Base-by-base conservation (phyloP, 2,329 filamentous ascomycete species). In the Cordyceps militaris region DNA sequence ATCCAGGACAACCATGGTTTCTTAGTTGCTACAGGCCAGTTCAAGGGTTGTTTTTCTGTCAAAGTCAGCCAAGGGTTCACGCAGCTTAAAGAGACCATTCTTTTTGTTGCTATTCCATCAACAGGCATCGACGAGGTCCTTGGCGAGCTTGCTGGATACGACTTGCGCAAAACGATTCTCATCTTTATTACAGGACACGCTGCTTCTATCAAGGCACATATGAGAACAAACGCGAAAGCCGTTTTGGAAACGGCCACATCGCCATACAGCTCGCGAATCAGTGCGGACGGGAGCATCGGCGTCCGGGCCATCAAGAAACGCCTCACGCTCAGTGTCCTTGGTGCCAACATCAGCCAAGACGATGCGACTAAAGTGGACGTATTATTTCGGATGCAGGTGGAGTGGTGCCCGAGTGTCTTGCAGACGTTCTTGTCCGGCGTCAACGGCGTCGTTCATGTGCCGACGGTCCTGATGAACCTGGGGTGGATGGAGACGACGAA, bases 401-500 rank as follows among this genome's bases (percentile, higher is more conserved):
- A 56, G 13, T 61, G 60, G 60, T 42, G 60, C 34, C 13, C 44
- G 11, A 61, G 21, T 21, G 42, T 46, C 7, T 34, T 61, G 19
- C 56, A 60, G 21, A 60, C 55, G 4, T 60, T 61, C 48, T 38
- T 60, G 6, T 58, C 58, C 11, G 56, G 51, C 21, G 3, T 60
- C 40, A 61, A 59, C 19, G 60, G 58, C n/a, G 56, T 61, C 6
- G 47, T 61, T 4, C 60, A 61, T 30, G 60, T 59, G 7, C 60
- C 60, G 5, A 60, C 60, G 1, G 49, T 59, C 2, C 44, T 61
- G 19, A 50, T 61, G 55, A 61, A 60, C 36, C 42, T 61, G 14
- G 58, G 60, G 21, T 61, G 60, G 60, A 59, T 58, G 16, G 60
- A 61, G 40, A 58, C 58, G 2, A 61, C 60, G 21, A 47, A 56